Conservation (phyloP, 2,329 filamentous ascomycete genomes). For the Talaromyces sp. region DNA sequence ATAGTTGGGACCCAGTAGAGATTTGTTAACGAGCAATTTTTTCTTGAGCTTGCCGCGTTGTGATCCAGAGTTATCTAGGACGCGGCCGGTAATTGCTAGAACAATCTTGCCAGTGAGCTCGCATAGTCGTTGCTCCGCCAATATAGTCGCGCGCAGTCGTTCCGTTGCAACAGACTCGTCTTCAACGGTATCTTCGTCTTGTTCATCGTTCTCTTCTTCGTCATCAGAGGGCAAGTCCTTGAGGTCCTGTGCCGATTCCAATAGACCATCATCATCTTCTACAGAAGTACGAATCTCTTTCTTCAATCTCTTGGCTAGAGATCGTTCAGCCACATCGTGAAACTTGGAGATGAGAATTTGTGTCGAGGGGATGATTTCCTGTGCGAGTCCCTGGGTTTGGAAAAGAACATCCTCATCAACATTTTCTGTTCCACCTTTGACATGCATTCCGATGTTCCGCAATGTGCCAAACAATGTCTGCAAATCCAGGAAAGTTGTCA, state of each 20-base stretch:
- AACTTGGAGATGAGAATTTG: slow-evolving; percentile 69
- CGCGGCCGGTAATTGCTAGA: slow-evolving; percentile 69
- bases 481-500: slow-evolving; percentile 75
- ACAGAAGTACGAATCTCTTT: slow-evolving; percentile 36
- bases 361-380: slow-evolving; percentile 63
- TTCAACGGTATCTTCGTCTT: slow-evolving; percentile 46
- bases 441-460: slow-evolving; percentile 48
- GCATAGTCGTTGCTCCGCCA: slow-evolving; percentile 82
- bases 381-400: slow-evolving; percentile 61
- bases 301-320: slow-evolving; percentile 66
- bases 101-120: slow-evolving; percentile 82
- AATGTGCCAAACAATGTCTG: slow-evolving; percentile 76
- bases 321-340: slow-evolving; percentile 72
- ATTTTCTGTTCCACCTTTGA: slow-evolving; percentile 46
- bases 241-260: slow-evolving; percentile 61
- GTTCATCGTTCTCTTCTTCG: slow-evolving; percentile 45
- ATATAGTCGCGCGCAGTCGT: slow-evolving; percentile 62
- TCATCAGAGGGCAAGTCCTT: slow-evolving; percentile 55
- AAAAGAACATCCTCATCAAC: slow-evolving; percentile 47
- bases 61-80: slow-evolving; percentile 64
- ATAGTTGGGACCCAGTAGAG: slow-evolving; percentile 78
- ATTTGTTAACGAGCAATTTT: slow-evolving; percentile 73
- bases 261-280: slow-evolving; percentile 67
- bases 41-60: slow-evolving; percentile 63
- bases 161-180: slow-evolving; percentile 42